Conservation (phyloP, 2,329 filamentous ascomycete species). For the Corniculantispora saksenae region DNA sequence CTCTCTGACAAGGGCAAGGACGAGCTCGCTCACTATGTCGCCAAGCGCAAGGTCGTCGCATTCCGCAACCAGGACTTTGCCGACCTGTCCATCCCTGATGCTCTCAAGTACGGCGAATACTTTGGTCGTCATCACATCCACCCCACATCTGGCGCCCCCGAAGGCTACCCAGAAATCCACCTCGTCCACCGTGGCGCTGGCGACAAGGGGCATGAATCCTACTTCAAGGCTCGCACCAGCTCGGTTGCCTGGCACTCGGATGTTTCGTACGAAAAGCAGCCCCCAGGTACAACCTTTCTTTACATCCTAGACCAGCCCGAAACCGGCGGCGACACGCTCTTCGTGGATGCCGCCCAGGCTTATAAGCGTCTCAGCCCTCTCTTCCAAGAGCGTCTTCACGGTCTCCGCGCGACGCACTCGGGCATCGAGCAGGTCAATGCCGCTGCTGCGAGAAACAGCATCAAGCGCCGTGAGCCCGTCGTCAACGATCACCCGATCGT, state of each 20-base stretch:
- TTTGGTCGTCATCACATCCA: slow-evolving; percentile 72
- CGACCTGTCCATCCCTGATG: slow-evolving; percentile 61
- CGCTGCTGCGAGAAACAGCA: slow-evolving; percentile 61
- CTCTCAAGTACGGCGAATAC: slow-evolving; percentile 65
- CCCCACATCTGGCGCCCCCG: slow-evolving; percentile 68
- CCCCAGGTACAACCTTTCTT: slow-evolving; percentile 80
- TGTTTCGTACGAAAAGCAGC: slow-evolving; percentile 79
- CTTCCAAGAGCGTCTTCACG: slow-evolving; percentile 75
- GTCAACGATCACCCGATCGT: slow-evolving; percentile 71
- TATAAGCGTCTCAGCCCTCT: slow-evolving; percentile 74
- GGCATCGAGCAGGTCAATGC: slow-evolving; percentile 72
- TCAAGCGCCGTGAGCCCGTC: slow-evolving; percentile 71
- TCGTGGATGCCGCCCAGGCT: slow-evolving; percentile 72
- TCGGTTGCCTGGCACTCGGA: slow-evolving; percentile 82
- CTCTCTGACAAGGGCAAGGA: slow-evolving; percentile 64
- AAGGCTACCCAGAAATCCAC: slow-evolving; percentile 66
- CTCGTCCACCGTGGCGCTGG: slow-evolving; percentile 63
- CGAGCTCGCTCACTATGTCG: slow-evolving; percentile 65
- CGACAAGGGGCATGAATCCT: slow-evolving; percentile 48
- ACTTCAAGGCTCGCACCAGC: slow-evolving; percentile 68
- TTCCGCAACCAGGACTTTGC: slow-evolving; percentile 69
- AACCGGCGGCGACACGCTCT: slow-evolving; percentile 77
- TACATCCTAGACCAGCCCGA: slow-evolving; percentile 75
- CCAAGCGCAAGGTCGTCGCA: slow-evolving; percentile 66
- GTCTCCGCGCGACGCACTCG: slow-evolving; percentile 74